Conservation (phyloP, 495 filamentous ascomycete species). For the Penicillium crystallinum region DNA sequence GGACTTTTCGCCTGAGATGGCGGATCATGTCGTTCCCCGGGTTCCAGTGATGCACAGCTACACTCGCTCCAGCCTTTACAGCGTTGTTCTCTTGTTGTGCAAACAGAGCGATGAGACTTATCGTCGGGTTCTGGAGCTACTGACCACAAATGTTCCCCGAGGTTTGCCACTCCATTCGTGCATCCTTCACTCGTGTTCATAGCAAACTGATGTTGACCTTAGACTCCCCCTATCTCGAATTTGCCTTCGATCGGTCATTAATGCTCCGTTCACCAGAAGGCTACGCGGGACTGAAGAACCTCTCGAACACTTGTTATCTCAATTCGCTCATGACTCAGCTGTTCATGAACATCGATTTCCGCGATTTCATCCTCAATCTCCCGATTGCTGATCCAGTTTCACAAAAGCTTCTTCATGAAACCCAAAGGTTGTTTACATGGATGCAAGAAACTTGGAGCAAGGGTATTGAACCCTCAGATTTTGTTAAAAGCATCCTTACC, state of each 20-base stretch:
- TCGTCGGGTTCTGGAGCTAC: slow-evolving; percentile 43
- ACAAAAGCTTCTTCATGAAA: slow-evolving; percentile 68
- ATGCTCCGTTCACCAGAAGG: slow-evolving; percentile 68
- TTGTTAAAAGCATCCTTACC: slow-evolving; percentile 71
- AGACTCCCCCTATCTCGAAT: slow-evolving; percentile 51
- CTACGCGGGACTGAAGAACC: slow-evolving; percentile 79
- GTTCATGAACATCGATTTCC: slow-evolving; percentile 91
- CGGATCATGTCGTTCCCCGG: slow-evolving; percentile 21
- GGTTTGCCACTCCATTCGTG: slow-evolving; percentile 24
- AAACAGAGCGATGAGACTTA: slow-evolving; percentile 50
- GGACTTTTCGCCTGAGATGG: slow-evolving; percentile 37
- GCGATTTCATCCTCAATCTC: slow-evolving; percentile 73
- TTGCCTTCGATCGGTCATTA: slow-evolving; percentile 60
- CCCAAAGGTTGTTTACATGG: slow-evolving; percentile 72
- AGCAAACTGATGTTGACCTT: neutral
- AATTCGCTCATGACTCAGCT: slow-evolving; percentile 94
- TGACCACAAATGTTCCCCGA: slow-evolving; percentile 50
- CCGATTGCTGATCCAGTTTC: slow-evolving; percentile 46
- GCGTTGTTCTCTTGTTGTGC: slow-evolving; percentile 54
- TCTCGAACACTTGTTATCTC: slow-evolving; percentile 96
- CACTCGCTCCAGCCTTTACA: slow-evolving; percentile 60
- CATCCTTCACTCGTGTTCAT: neutral
- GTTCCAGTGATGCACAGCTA: slow-evolving; percentile 47
- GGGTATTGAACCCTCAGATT: slow-evolving; percentile 63
- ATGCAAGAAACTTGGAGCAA: slow-evolving; percentile 80